Percentiles rank a stretch among this genome's conserved stretches.
These are phyloP conservation scores for Xylaria sp. DNA, from an alignment of 2,329 filamentous ascomycete species.

Conservation along the genomic window DNA sequence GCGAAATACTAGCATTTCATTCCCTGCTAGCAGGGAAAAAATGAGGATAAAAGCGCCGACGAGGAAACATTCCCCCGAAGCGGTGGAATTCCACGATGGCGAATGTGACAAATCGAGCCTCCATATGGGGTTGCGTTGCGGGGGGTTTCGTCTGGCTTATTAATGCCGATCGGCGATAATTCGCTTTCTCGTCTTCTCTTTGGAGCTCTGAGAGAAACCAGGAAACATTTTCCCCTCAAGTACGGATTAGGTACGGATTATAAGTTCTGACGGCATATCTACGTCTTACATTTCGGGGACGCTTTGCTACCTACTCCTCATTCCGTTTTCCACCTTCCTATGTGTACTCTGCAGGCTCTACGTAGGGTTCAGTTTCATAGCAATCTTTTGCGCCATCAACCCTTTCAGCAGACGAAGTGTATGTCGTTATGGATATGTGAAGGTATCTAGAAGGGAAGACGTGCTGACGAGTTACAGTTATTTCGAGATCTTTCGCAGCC, in stretches of 20 bases:
- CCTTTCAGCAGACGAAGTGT: constrained; percentile 20
- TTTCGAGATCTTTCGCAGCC: constrained; percentile 35
- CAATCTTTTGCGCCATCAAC: constrained; percentile 20
- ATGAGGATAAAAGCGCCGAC: too few relatives aligned
- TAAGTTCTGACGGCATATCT: too few relatives aligned
- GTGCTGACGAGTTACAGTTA: background rate
- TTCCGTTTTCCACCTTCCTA: constrained; percentile 9
- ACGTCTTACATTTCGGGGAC: background rate
- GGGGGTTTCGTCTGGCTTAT: background rate
- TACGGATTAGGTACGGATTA: too few relatives aligned
- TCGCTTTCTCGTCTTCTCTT: background rate
- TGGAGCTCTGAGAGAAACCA: background rate
- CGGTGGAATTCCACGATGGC: background rate
- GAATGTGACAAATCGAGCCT: background rate
- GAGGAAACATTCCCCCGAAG: background rate
- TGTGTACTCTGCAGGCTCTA: constrained; percentile 30
- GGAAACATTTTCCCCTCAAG: background rate
- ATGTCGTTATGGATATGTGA: background rate
- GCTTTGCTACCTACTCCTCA: background rate
- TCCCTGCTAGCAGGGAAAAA: too few relatives aligned
- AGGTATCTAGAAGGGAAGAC: background rate
- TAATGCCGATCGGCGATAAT: background rate
- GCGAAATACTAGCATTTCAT: too few relatives aligned
- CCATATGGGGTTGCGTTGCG: background rate
- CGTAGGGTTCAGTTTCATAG: constrained; percentile 29